phyloP scores from a whole-genome alignment of 768 basidiomycete species.

The Sistotremastrum niveocremeum region DNA sequence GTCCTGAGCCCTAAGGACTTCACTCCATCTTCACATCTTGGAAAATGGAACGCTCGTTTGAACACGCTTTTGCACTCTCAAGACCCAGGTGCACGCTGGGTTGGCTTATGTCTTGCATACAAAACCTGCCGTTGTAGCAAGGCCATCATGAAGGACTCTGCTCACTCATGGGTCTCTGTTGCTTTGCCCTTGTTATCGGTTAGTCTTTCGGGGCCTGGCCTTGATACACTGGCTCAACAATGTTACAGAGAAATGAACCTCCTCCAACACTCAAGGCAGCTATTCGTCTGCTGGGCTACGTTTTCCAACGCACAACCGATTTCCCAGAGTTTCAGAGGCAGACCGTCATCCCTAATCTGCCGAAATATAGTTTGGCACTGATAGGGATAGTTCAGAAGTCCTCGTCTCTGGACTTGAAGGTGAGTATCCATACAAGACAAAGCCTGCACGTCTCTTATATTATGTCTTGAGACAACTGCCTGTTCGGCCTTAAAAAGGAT shows the following conservation, averaged over 20 bases:
- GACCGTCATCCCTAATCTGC: slow-evolving; percentile 52
- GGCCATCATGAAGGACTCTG: slow-evolving; percentile 49
- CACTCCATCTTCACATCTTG: slow-evolving; percentile 45
- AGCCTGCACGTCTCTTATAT: slow-evolving; percentile 1
- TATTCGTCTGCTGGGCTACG: slow-evolving; percentile 45
- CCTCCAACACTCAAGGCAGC: slow-evolving; percentile 44
- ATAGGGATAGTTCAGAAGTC: slow-evolving; percentile 41
- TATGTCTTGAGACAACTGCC: neutral
- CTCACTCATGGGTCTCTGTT: slow-evolving; percentile 57
- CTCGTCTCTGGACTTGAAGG: slow-evolving; percentile 39
- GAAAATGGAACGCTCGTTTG: slow-evolving; percentile 67
- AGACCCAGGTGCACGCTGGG: slow-evolving; percentile 66
- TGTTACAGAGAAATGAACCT: slow-evolving; percentile 54
- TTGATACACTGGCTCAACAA: slow-evolving; percentile 13
- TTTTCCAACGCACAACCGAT: slow-evolving; percentile 47
- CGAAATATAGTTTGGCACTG: slow-evolving; percentile 53
- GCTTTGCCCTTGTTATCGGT: slow-evolving; percentile 59
- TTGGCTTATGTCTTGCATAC: slow-evolving; percentile 62
- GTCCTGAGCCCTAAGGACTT: slow-evolving; percentile 41
- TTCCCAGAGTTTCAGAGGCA: slow-evolving; percentile 76
- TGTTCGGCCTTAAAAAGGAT: neutral
- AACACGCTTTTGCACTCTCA: slow-evolving; percentile 67
- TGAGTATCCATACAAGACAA: slow-evolving; percentile 11
- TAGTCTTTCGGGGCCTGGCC: slow-evolving; percentile 22
- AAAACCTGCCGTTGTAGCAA: slow-evolving; percentile 48